These are phyloP conservation scores for Aspergillus ochraceus DNA, from an alignment of 2,329 filamentous ascomycete species.

Conservation along the genomic window DNA sequence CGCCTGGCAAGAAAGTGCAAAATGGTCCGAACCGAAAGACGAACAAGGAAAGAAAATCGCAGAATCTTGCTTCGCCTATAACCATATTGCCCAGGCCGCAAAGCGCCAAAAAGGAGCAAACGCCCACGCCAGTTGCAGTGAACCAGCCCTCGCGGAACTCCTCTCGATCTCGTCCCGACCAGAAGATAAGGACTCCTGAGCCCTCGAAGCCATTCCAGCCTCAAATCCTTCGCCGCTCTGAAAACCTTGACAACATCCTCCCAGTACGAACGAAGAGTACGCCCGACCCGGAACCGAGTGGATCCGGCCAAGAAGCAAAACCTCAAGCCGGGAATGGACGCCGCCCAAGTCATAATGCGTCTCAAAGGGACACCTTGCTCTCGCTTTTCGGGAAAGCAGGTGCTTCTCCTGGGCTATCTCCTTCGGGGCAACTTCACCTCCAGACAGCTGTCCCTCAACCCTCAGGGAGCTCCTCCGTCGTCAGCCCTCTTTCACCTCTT, in stretches of 20 bases:
- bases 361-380: constrained; percentile 53
- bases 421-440: constrained; percentile 22
- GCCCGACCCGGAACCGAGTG: constrained; percentile 18
- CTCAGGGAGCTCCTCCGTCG: constrained; percentile 23
- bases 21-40: constrained; percentile 24
- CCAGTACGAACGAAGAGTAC: constrained; percentile 27
- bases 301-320: constrained; percentile 14
- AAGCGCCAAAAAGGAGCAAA: constrained; percentile 28
- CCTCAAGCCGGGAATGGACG: constrained; percentile 32
- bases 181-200: constrained; percentile 31
- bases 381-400: constrained; percentile 62
- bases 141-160: constrained; percentile 8
- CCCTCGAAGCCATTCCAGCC: constrained; percentile 52
- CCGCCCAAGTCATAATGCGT: constrained; percentile 42
- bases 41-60: constrained; percentile 21
- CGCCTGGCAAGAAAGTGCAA: constrained; percentile 23
- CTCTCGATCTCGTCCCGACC: constrained; percentile 13
- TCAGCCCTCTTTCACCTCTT: constrained; percentile 33
- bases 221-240: constrained; percentile 54
- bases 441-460: constrained; percentile 19
- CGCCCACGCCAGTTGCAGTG: constrained; percentile 4
- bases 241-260: constrained; percentile 36
- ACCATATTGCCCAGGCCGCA: constrained; percentile 40
- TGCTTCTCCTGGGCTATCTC: constrained; percentile 23
- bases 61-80: constrained; percentile 33